phyloP scores from a whole-genome alignment of 371 early-diverging fungal species.

The Mucor lusitanicus region DNA sequence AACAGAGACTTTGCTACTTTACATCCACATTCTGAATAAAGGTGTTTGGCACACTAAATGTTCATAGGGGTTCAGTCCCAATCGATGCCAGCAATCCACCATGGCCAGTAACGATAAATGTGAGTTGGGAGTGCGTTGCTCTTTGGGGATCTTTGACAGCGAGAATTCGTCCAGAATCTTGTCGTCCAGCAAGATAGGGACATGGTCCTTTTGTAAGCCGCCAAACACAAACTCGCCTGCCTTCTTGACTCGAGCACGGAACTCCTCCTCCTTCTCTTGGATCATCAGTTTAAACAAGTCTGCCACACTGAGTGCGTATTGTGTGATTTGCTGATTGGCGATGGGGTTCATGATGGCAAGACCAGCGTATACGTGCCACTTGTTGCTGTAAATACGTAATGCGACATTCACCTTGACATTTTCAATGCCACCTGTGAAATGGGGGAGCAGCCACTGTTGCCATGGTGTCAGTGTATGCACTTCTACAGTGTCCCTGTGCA shows the following conservation, averaged over 20 bases:
- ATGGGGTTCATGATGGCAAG: conserved; percentile 93
- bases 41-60: conserved; percentile 96
- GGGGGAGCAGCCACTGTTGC: conserved; percentile 80
- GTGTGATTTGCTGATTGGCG: conserved; percentile 82
- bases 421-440: conserved; percentile 91
- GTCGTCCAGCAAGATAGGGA: conserved; percentile 80
- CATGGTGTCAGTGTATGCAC: neutral
- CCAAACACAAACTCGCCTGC: conserved; percentile 89
- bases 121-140: conserved; percentile 80
- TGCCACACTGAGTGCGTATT: conserved; percentile 87
- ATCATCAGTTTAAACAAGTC: conserved; percentile 95
- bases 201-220: conserved; percentile 56
- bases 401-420: conserved; percentile 94
- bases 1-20: conserved; percentile 34
- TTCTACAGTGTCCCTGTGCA: neutral
- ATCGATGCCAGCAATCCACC: conserved; percentile 91
- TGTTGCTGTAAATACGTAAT: conserved; percentile 89
- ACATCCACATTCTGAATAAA: conserved; percentile 90
- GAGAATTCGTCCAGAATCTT: conserved; percentile 84
- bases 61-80: conserved; percentile 88
- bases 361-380: conserved; percentile 97
- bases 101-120: conserved; percentile 92
- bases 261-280: conserved; percentile 81
- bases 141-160: conserved; percentile 81
- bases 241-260: conserved; percentile 70